phyloP scores from a whole-genome alignment of 192 early-diverging fungal genomes.

The Coemansia sp. region DNA sequence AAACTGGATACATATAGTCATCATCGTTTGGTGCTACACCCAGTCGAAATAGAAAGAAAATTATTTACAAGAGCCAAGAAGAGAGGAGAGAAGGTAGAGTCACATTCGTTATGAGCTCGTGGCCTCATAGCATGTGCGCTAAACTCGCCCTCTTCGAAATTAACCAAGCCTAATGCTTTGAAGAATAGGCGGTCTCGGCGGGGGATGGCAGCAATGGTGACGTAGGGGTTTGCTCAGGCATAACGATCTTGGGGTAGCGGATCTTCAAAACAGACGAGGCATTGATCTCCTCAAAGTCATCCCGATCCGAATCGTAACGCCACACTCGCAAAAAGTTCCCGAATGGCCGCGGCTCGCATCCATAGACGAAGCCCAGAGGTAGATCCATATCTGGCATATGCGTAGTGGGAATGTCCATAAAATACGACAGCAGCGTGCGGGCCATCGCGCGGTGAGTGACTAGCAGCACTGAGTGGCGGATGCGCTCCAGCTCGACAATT shows the following conservation, averaged over 20 bases:
- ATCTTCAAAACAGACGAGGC: constrained; percentile 37
- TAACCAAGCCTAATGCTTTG: neutral
- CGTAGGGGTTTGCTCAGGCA: constrained; percentile 8
- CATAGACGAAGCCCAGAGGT: constrained; percentile 80
- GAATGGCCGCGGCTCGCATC: constrained; percentile 81
- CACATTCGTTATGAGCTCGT: neutral
- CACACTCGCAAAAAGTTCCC: constrained; percentile 59
- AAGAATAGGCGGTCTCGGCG: constrained; percentile 36
- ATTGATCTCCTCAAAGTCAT: constrained; percentile 48
- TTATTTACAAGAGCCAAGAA: neutral
- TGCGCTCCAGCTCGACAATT: constrained; percentile 95
- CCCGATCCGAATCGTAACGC: constrained; percentile 21
- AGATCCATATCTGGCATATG: constrained; percentile 81
- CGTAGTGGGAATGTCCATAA: constrained; percentile 77
- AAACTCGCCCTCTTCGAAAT: no score
- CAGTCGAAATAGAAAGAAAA: neutral
- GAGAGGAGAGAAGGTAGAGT: neutral
- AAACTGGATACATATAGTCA: neutral
- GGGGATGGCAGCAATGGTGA: constrained; percentile 43
- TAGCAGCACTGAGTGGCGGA: constrained; percentile 81
- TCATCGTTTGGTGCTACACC: neutral
- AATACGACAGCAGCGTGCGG: constrained; percentile 87
- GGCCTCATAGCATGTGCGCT: neutral
- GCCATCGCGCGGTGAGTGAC: constrained; percentile 92
- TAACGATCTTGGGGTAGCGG: constrained; percentile 27